Evolutionary conservation across 495 filamentous ascomycete genomes (phyloP).

Genomic region (Astrothelium macrocarpum): DNA sequence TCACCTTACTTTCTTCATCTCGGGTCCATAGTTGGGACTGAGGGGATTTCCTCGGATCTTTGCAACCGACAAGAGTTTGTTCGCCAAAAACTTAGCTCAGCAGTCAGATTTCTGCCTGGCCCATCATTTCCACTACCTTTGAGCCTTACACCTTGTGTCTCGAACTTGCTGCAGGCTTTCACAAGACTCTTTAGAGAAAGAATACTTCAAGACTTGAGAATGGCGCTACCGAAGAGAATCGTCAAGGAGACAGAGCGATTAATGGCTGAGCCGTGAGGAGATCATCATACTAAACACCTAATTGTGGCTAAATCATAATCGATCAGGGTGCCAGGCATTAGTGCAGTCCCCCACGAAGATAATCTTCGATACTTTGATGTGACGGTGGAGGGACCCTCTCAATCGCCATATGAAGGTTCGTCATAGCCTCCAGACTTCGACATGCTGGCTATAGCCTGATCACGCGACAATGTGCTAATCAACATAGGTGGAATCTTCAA

Average conservation of each 20-base stretch:
- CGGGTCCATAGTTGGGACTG: background rate
- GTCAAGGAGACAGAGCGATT: conserved; percentile 97
- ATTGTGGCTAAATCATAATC: conserved; percentile 8
- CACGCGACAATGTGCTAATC: conserved; percentile 3
- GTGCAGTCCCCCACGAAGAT: conserved; percentile 94
- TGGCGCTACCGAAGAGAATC: conserved; percentile 80
- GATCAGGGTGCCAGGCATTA: conserved; percentile 85
- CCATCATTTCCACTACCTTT: too few species aligned
- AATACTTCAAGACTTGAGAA: background rate
- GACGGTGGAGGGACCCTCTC: conserved; percentile 84
- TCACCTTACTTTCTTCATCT: background rate
- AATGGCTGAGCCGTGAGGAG: conserved; percentile 84
- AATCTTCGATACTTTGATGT: conserved; percentile 98
- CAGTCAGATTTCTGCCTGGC: too few species aligned
- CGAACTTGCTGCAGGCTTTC: too few species aligned
- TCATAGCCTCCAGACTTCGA: background rate
- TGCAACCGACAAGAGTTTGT: too few species aligned
- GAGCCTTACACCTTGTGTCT: background rate
- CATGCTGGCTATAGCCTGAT: background rate
- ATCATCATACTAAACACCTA: background rate
- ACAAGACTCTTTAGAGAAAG: background rate
- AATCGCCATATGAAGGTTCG: conserved; percentile 86
- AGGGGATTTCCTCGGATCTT: too few species aligned
- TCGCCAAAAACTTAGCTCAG: too few species aligned
- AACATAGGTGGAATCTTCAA: conserved; percentile 81